Evolutionary conservation across 768 basidiomycete genomes (phyloP), one percentile per base, ranked within the genome.

Genomic region (Xerocomus potaroensis): DNA sequence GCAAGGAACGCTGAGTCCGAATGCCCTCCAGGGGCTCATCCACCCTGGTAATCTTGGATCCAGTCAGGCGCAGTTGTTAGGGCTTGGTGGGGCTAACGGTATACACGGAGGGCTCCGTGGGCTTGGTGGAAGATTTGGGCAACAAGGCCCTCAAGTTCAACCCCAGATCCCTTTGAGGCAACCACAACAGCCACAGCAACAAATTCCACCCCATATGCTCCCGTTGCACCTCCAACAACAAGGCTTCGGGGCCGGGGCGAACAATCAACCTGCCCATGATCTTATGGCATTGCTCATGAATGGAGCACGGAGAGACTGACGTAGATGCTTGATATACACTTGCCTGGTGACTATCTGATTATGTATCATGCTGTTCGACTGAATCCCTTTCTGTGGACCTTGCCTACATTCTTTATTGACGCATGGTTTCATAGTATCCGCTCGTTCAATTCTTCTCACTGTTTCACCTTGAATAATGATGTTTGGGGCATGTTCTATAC

Each of bases 271-370:
- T 27, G 69, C 80, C 35, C 83, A 85, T 51, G 88, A 91, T 61
- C 69, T 91, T 55, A 90, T 91, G 83, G 81, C 88, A 36, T 74
- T 91, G 49, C 76, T 91, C 51, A 83, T 91, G 86, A 84, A 82
- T 43, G 84, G 83, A 45, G 50, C 54, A 32, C 82, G 78, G 54
- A 72, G 85, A 66, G 84, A 88, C 56, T 88, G 69, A 80, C 55
- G 43, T 47, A 38, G 43, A 41, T 44, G 34, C 38, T 54, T 34
- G 50, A 41, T 54, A 55, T 57, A 41, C 50, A 48, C 32, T 32
- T 24, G 37, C 30, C 40, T 19, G 37, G 43, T 47, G 31, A 55
- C 45, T 47, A 45, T 43, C 34, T 46, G 48, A 50, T 52, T 53
- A 51, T 40, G 48, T 47, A 49, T 49, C 23, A 22, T 45, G 3